Evolutionary conservation across 148 eudicot genomes (phyloP).

Genomic region (Hydrangea macrophylla): DNA sequence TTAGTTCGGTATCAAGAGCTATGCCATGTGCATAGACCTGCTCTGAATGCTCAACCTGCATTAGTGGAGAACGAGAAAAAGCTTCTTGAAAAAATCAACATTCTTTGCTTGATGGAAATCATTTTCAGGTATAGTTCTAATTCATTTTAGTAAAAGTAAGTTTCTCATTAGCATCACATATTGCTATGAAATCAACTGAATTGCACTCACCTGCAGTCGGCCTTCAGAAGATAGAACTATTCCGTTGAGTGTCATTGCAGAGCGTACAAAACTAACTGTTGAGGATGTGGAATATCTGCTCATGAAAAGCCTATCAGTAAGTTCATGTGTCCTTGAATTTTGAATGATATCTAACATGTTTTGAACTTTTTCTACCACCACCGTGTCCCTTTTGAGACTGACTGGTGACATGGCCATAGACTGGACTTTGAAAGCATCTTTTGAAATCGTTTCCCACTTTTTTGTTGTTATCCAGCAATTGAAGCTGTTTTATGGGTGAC

Average conservation of each 20-base stretch:
- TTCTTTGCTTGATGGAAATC: conserved; percentile 97
- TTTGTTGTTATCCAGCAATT: too few species aligned
- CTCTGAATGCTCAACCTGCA: conserved; percentile 86
- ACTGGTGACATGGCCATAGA: background rate
- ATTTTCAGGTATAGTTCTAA: conserved; percentile 62
- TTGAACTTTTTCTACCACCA: too few species aligned
- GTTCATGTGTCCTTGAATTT: conserved; percentile 9
- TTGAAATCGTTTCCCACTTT: too few species aligned
- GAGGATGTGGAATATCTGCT: conserved; percentile 96
- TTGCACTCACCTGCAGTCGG: conserved; percentile 53
- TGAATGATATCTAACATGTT: background rate
- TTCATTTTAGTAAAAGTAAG: background rate
- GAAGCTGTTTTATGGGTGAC: too few species aligned
- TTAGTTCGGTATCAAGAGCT: conserved; percentile 82
- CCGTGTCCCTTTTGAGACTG: too few species aligned
- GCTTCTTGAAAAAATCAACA: conserved; percentile 90
- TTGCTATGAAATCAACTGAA: background rate
- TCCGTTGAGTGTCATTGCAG: conserved; percentile 75
- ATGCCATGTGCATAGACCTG: conserved; percentile 72
- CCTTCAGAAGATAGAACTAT: conserved; percentile 88
- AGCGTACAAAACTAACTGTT: conserved; percentile 65
- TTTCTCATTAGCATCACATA: background rate
- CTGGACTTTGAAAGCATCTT: too few species aligned
- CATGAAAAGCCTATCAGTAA: conserved; percentile 97
- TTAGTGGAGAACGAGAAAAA: conserved; percentile 82